Conservation (phyloP, 2,329 filamentous ascomycete species). For the Diaporthe sp. region DNA sequence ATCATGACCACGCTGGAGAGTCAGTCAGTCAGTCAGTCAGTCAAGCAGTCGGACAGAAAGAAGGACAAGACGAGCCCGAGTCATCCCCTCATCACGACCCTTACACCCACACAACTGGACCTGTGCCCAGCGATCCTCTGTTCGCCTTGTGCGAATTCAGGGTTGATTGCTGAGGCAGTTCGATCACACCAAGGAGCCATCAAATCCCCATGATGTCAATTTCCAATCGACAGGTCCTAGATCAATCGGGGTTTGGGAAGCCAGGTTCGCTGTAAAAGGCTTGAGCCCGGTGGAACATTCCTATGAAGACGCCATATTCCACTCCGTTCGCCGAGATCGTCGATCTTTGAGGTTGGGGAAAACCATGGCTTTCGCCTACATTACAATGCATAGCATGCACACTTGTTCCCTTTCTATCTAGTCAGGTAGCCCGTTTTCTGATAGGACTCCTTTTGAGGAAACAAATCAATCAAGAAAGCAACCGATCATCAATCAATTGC, state of each 20-base stretch:
- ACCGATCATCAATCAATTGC: neutral
- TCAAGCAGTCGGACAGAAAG: neutral
- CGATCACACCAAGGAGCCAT: slow-evolving; percentile 90
- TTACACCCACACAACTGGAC: slow-evolving; percentile 62
- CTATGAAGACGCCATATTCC: slow-evolving; percentile 86
- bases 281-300: slow-evolving; percentile 76
- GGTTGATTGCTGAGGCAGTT: slow-evolving; percentile 88
- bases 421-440: slow-evolving; percentile 1
- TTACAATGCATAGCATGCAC: slow-evolving; percentile 47
- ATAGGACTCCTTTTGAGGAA: neutral
- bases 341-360: slow-evolving; percentile 90
- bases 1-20: neutral
- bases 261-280: slow-evolving; percentile 74
- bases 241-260: slow-evolving; percentile 74
- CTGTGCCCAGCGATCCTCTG: slow-evolving; percentile 89
- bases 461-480: slow-evolving; percentile 4
- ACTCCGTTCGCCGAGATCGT: slow-evolving; percentile 91
- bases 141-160: slow-evolving; percentile 69
- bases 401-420: slow-evolving; percentile 19
- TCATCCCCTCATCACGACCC: neutral
- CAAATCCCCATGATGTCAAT: slow-evolving; percentile 82
- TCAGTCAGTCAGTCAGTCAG: neutral
- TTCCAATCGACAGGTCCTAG: slow-evolving; percentile 97
- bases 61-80: neutral
- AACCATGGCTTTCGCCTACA: slow-evolving; percentile 86